Percentiles rank a stretch among this genome's conserved stretches.
These are phyloP conservation scores for Paspalum notatum DNA, from an alignment of 176 grass and related monocot genomes.

Conservation along the genomic window DNA sequence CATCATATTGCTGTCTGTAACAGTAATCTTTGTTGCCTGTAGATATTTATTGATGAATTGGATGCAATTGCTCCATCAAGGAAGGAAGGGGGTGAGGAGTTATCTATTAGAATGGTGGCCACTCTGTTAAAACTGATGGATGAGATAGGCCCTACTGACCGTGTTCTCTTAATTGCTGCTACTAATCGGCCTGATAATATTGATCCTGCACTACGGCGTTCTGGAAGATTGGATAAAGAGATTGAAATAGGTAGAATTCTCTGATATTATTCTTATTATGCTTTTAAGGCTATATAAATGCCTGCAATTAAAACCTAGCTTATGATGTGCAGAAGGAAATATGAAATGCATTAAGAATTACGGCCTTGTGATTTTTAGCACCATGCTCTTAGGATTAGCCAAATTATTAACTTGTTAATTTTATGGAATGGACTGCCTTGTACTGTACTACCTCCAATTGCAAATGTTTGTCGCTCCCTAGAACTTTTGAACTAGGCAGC, in stretches of 20 bases:
- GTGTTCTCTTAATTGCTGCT: conserved; percentile 80
- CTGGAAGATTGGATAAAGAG: conserved; percentile 82
- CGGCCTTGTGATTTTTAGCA: conserved; percentile 6
- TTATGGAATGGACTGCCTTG: neutral
- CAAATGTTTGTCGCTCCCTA: too few relatives aligned
- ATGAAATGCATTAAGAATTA: conserved; percentile 9
- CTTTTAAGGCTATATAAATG: conserved; percentile 4
- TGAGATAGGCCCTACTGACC: conserved; percentile 75
- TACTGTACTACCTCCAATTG: neutral
- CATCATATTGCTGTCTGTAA: neutral
- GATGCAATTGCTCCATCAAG: conserved; percentile 96
- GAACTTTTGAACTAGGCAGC: too few relatives aligned
- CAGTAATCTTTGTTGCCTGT: conserved; percentile 37
- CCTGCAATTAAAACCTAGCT: conserved; percentile 5
- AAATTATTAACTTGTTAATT: neutral
- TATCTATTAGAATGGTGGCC: conserved; percentile 90
- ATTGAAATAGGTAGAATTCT: conserved; percentile 88
- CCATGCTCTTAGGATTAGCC: conserved; percentile 5
- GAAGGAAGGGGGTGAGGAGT: conserved; percentile 75
- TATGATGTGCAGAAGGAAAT: neutral
- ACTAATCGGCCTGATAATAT: conserved; percentile 88
- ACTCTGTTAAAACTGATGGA: conserved; percentile 92
- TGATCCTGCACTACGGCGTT: conserved; percentile 77
- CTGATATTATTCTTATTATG: conserved; percentile 36
- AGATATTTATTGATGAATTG: conserved; percentile 99